Evolutionary conservation across 352 stramenopile species (phyloP).

Genomic region (Globisporangium alternatum): DNA sequence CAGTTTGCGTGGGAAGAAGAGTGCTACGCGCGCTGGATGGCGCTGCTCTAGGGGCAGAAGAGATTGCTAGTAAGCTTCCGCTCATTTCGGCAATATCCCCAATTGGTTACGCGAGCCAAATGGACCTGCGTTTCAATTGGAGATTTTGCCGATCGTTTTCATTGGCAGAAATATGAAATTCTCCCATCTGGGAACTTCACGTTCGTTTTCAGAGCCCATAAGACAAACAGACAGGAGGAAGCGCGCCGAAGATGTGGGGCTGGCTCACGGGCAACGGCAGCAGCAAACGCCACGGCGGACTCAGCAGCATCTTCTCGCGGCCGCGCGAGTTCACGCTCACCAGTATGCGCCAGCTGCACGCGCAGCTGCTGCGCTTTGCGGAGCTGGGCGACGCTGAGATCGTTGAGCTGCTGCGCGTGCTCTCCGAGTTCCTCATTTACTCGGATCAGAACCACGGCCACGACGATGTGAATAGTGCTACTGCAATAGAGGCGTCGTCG

Average conservation of each 20-base stretch:
- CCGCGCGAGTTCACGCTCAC: conserved; percentile 58
- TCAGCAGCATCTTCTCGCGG: conserved; percentile 20
- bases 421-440: conserved; percentile 88
- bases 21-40: conserved; percentile 29
- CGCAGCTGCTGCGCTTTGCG: conserved; percentile 53
- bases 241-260: conserved; percentile 28
- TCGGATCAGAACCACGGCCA: conserved; percentile 72
- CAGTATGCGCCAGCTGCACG: conserved; percentile 76
- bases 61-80: neutral
- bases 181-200: neutral
- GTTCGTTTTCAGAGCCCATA: neutral
- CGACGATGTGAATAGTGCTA: neutral
- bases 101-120: too few species aligned
- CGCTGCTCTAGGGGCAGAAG: conserved; percentile 24
- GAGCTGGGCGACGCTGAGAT: conserved; percentile 68
- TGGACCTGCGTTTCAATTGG: too few species aligned
- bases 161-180: too few species aligned
- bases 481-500: neutral
- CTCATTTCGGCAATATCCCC: too few species aligned
- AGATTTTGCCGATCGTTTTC: too few species aligned
- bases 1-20: conserved; percentile 14
- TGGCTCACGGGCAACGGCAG: conserved; percentile 32
- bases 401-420: conserved; percentile 76
- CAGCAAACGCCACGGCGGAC: conserved; percentile 7
- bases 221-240: neutral